These are phyloP conservation scores for Penicillium sp. DNA, from an alignment of 2,329 filamentous ascomycete genomes.

Conservation along the genomic window DNA sequence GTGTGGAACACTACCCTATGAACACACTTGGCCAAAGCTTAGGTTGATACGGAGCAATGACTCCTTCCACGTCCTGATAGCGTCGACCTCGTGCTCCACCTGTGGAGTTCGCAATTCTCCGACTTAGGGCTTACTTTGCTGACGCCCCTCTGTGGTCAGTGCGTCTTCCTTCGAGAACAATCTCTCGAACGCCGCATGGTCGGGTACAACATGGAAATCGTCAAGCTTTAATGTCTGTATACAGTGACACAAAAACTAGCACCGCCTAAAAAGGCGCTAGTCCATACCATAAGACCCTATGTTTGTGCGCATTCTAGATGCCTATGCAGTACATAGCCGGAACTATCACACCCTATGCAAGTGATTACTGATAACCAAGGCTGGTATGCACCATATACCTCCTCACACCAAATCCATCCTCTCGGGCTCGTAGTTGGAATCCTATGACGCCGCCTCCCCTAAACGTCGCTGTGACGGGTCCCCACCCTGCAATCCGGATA, in stretches of 20 bases:
- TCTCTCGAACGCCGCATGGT: slow-evolving; percentile 1
- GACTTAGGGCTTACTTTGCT: slow-evolving; percentile 4
- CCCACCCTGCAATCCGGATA: slow-evolving; percentile 1
- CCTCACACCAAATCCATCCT: too few species aligned
- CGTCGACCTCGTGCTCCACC: slow-evolving; percentile 9
- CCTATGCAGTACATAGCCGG: too few species aligned
- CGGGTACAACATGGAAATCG: background rate
- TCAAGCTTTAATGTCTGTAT: background rate
- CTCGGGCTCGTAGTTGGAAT: background rate
- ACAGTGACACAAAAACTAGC: too few species aligned
- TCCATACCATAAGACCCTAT: too few species aligned
- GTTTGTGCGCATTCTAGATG: too few species aligned
- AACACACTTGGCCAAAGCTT: slow-evolving; percentile 1
- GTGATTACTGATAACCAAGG: too few species aligned
- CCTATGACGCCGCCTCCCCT: slow-evolving; percentile 6
- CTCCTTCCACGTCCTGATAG: slow-evolving; percentile 4
- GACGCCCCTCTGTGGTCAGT: slow-evolving; percentile 12
- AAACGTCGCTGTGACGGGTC: too few species aligned
- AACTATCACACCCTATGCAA: too few species aligned
- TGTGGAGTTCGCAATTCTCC: slow-evolving; percentile 13
- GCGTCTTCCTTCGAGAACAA: slow-evolving; percentile 13
- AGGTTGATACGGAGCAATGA: background rate
- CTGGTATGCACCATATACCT: too few species aligned
- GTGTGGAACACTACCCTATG: background rate
- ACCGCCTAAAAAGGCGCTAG: too few species aligned